phyloP scores from a whole-genome alignment of 495 filamentous ascomycete genomes.

The Pyronema domesticum region DNA sequence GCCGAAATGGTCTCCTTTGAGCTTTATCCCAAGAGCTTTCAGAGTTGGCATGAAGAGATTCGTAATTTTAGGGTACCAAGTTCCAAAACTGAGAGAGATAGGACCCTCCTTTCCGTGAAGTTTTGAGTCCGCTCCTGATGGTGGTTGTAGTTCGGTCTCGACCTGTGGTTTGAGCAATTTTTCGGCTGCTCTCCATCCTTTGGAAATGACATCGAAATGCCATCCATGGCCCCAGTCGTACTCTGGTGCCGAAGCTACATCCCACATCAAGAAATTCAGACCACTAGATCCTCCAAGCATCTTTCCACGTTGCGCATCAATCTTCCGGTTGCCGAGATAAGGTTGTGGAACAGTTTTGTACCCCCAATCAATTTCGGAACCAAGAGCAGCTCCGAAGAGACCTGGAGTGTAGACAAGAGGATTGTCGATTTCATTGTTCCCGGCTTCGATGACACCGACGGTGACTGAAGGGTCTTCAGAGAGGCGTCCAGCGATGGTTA shows the following conservation, averaged over 20 bases:
- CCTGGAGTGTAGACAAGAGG: conserved; percentile 12
- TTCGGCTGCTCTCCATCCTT: background rate
- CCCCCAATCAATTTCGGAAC: conserved; percentile 10
- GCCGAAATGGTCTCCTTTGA: conserved; percentile 11
- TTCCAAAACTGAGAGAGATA: background rate
- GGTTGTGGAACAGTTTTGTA: conserved; percentile 17
- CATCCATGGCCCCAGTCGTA: conserved; percentile 27
- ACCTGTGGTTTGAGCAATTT: background rate
- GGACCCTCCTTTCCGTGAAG: background rate
- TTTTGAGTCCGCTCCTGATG: background rate
- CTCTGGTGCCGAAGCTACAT: conserved; percentile 25
- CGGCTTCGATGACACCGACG: conserved; percentile 5
- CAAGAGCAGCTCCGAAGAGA: conserved; percentile 16
- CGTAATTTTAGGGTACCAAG: background rate
- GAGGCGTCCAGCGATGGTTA: background rate
- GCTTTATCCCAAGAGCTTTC: conserved; percentile 8
- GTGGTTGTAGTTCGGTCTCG: background rate
- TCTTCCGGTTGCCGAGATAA: conserved; percentile 24
- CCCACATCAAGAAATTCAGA: conserved; percentile 33
- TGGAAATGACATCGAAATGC: conserved; percentile 7
- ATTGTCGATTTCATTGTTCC: conserved; percentile 8
- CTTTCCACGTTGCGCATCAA: conserved; percentile 32
- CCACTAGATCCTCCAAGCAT: conserved; percentile 35
- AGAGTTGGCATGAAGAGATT: conserved; percentile 13
- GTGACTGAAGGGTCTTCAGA: background rate